Base-by-base conservation (phyloP, 257 asterid genomes). In the Ajuga chamaepitys region DNA sequence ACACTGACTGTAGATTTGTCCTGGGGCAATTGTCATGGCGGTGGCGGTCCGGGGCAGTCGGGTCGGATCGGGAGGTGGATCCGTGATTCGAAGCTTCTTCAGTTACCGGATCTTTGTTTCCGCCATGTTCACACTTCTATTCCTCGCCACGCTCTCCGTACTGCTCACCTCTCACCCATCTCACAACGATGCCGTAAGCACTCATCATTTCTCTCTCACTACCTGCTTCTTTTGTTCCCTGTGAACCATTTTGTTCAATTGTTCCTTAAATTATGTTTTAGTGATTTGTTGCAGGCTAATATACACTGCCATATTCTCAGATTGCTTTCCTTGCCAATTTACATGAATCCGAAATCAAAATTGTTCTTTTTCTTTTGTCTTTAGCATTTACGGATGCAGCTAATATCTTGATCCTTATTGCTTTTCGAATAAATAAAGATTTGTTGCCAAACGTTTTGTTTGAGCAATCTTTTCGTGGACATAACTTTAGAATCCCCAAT, bases 31-130 rank as follows among this genome's bases (percentile, higher is more conserved):
- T 63, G 74, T 46, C 38, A 86, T 92, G 97, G 99, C 96, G 78
- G 93, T 93, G 74, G 95, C 95, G 59, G 91, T 78, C 72, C 90
- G 99, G 54, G 86, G 90, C 35, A 82, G 82, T 70, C 93, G 96
- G 34, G 74, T 74, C 74, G 92, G 89, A 81, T 82, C 91, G 60
- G 90, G 90, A 34, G 81, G 84, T 66, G 99, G 97, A 89, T 87
- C 92, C 73, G 62, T 82, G 40, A 42, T 87, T 47, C 85, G 94
- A 34, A 89, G 82, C 85, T 75, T 89, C 78, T 89, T 89, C 88
- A 81, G 88, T 79, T 89, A 89, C 71, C 91, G 97, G 86, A 81
- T 89, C 88, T 93, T 93, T 65, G 76, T 86, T 41, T 93, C 99
- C 74, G 96, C 97, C 66, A 68, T 90, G 91, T 83, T 94, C 72